Evolutionary conservation across 225 moss, liverwort and hornwort species (phyloP).

Genomic region (Rhytidiadelphus loreus): DNA sequence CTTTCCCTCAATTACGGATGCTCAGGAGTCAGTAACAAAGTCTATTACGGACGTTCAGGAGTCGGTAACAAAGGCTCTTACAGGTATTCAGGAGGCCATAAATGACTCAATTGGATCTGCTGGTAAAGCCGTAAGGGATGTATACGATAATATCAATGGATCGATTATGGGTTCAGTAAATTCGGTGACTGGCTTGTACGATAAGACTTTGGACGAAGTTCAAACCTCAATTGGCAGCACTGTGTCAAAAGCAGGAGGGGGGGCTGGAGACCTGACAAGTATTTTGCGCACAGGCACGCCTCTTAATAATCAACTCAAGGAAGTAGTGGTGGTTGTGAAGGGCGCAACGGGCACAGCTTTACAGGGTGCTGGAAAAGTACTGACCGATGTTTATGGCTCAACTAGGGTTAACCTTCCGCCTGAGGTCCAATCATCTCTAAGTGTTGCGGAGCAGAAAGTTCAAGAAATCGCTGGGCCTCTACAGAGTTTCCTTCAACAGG

Average conservation of each 20-base stretch:
- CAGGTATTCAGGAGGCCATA: constrained; percentile 27
- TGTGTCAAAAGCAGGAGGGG: constrained; percentile 28
- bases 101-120: constrained; percentile 38
- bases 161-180: constrained; percentile 33
- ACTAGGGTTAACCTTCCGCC: constrained; percentile 41
- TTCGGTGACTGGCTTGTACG: constrained; percentile 48
- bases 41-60: constrained; percentile 42
- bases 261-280: constrained; percentile 38
- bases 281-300: constrained; percentile 61
- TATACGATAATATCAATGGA: constrained; percentile 42
- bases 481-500: constrained; percentile 62
- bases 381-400: constrained; percentile 42
- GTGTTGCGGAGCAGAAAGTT: constrained; percentile 53
- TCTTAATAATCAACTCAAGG: constrained; percentile 74
- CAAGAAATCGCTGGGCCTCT: constrained; percentile 49
- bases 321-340: constrained; percentile 52
- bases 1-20: constrained; percentile 36
- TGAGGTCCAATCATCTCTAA: constrained; percentile 41
- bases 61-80: constrained; percentile 32
- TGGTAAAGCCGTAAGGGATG: constrained; percentile 21
- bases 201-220: constrained; percentile 28
- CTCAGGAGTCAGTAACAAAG: constrained; percentile 47
- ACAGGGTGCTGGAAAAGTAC: constrained; percentile 29
- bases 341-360: constrained; percentile 40
- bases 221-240: constrained; percentile 39